These are phyloP conservation scores for Elaeis oleifera DNA, from an alignment of 202 grass and related monocot genomes.

Conservation along the genomic window DNA sequence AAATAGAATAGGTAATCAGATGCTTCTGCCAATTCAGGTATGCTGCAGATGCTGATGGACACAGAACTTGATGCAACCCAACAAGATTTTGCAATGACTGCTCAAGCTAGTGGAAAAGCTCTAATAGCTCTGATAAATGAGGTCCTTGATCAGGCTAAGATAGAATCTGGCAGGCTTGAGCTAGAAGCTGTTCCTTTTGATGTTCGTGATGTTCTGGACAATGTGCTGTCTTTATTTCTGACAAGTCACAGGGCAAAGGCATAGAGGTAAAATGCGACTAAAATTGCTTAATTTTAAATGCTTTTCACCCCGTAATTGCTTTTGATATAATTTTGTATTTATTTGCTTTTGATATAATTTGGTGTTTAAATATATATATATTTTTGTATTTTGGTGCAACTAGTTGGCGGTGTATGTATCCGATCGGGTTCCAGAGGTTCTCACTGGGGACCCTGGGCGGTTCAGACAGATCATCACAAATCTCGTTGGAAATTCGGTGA, in stretches of 20 bases:
- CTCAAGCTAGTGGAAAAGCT: slow-evolving; percentile 59
- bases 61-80: slow-evolving; percentile 77
- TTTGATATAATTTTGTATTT: background rate
- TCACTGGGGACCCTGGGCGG: slow-evolving; percentile 54
- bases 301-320: background rate
- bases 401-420: slow-evolving; percentile 66
- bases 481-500: slow-evolving; percentile 81
- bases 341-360: slow-evolving; percentile 5
- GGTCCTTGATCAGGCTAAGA: slow-evolving; percentile 75
- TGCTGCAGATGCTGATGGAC: slow-evolving; percentile 79
- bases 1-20: background rate
- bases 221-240: slow-evolving; percentile 68
- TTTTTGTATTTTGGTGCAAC: slow-evolving; percentile 18
- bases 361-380: background rate
- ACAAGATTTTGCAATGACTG: slow-evolving; percentile 65
- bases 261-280: slow-evolving; percentile 42
- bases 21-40: slow-evolving; percentile 33
- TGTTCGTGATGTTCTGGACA: slow-evolving; percentile 63
- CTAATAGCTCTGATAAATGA: slow-evolving; percentile 79
- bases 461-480: slow-evolving; percentile 77
- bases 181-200: slow-evolving; percentile 65
- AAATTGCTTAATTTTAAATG: slow-evolving; percentile 7
- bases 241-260: slow-evolving; percentile 66
- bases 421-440: slow-evolving; percentile 51
- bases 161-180: slow-evolving; percentile 72